Evolutionary conservation across 1,284 basidiomycete genomes (phyloP).

Genomic region (Vanrija sp.): DNA sequence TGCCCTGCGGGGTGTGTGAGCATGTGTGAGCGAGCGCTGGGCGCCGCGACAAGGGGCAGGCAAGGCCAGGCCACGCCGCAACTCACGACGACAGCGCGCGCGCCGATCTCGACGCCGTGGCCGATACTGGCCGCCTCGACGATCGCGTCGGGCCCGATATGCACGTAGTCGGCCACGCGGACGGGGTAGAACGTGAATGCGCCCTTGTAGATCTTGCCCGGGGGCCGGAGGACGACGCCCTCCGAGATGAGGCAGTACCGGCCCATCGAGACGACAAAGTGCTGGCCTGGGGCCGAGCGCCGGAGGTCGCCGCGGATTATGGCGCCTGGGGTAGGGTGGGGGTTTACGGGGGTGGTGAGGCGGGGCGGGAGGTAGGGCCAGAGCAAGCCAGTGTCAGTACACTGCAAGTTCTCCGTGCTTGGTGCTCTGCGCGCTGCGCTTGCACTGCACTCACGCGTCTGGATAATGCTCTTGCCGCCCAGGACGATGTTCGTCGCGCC

Average conservation of each 20-base stretch:
- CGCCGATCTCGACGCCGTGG: slow-evolving; percentile 89
- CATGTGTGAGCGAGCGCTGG: not conserved
- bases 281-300: slow-evolving; percentile 76
- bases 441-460: slow-evolving; percentile 54
- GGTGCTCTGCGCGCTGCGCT: not conserved
- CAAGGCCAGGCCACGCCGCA: not conserved
- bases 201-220: slow-evolving; percentile 59
- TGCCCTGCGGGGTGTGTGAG: slow-evolving; percentile 61
- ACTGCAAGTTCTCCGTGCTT: not conserved
- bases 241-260: slow-evolving; percentile 90
- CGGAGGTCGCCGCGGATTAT: slow-evolving; percentile 36
- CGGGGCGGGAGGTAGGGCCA: too few relatives aligned
- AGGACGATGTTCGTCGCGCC: slow-evolving; percentile 96
- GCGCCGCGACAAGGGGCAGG: not conserved
- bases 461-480: slow-evolving; percentile 94
- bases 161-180: slow-evolving; percentile 92
- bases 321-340: slow-evolving; percentile 24
- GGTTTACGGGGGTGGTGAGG: too few relatives aligned
- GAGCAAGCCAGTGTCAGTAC: not conserved
- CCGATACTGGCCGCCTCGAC: slow-evolving; percentile 94
- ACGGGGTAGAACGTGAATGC: slow-evolving; percentile 95
- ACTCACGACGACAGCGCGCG: slow-evolving; percentile 86
- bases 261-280: slow-evolving; percentile 87
- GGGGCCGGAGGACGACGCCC: slow-evolving; percentile 70
- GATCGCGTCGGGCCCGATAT: slow-evolving; percentile 80